Conservation (phyloP, 352 stramenopile genomes). For the Pythium myriotylum region DNA sequence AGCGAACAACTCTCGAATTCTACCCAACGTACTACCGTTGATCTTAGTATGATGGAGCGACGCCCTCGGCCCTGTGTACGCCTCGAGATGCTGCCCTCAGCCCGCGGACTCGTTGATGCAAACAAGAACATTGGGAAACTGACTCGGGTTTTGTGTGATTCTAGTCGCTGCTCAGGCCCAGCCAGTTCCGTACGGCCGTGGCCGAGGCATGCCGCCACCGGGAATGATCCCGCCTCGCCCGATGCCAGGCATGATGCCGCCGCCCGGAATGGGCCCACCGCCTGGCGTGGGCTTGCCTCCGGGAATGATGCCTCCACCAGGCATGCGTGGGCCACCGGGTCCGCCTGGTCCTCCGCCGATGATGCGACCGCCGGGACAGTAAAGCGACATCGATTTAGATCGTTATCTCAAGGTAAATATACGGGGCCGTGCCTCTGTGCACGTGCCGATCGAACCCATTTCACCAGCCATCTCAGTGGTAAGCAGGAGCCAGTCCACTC, state of each 20-base stretch:
- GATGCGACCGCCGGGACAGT: constrained; percentile 80
- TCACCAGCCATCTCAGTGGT: too few species aligned
- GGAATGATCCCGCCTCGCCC: constrained; percentile 50
- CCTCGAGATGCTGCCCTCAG: not conserved
- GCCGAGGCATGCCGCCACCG: constrained; percentile 72
- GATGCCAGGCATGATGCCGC: constrained; percentile 59
- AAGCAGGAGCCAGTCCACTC: constrained; percentile 39
- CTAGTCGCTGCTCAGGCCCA: constrained; percentile 80
- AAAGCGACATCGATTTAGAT: constrained; percentile 25
- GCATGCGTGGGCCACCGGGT: constrained; percentile 51
- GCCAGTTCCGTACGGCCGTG: constrained; percentile 77
- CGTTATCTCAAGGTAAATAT: constrained; percentile 14
- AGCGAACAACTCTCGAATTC: constrained; percentile 46
- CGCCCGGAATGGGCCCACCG: constrained; percentile 58
- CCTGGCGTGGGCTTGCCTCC: constrained; percentile 56
- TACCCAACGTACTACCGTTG: constrained; percentile 71
- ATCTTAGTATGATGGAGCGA: constrained; percentile 88
- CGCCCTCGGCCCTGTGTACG: not conserved
- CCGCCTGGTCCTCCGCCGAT: constrained; percentile 56
- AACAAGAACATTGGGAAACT: not conserved
- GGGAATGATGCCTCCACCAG: constrained; percentile 75
- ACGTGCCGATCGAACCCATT: not conserved
- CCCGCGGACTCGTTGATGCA: not conserved
- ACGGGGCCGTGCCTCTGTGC: not conserved
- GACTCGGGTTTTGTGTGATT: not conserved